Evolutionary conservation across 352 stramenopile genomes (phyloP), one percentile per base, ranked within the genome.

Genomic region (Phytopythium mirpurense): DNA sequence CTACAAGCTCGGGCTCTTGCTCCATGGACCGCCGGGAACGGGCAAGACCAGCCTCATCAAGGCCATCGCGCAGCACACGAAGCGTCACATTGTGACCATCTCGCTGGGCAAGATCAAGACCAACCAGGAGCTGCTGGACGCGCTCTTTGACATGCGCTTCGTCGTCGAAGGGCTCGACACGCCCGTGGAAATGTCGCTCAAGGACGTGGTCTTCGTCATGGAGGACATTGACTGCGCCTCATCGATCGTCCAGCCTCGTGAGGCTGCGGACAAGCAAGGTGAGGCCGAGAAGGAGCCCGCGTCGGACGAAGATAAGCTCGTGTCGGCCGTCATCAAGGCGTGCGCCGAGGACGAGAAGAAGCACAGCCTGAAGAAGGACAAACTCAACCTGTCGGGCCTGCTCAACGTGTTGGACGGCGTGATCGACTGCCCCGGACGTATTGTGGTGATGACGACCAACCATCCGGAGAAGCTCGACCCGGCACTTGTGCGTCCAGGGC

Each of bases 401-500:
- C 59, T 97, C 0, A 96, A 98, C 47, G 87, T 95, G 2, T 64
- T 98, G 6, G 92, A 98, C 60, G 92, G 90, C 4, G 80, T 97
- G 8, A 88, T 96, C 21, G 88, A 97, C 57, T 89, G 71, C 19
- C 83, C 85, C 19, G 88, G 82, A 0, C 79, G 88, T 42, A 97
- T 98, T 54, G 71, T 97, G 1, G 90, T 98, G 65, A 96, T 97
- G 81, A 96, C 92, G 11, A 95, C 86, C 16, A 98, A 98, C 66
- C 85, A 97, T 60, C 92, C 88, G 12, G 92, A 98, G 65, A 91
- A 88, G 51, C 75, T 98, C n/a, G 91, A 98, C 62, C 72, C 84
- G 9, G 91, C 91, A 26, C 75, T 97, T 5, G 85, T 98, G 7
- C 82, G 91, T 5, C 91, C 91, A 1, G 91, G 90, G 1, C 82